Percentiles rank a stretch among this genome's conserved stretches.
These are phyloP conservation scores for Apium graveolens DNA, from an alignment of 129 eudicot species.

Conservation along the genomic window DNA sequence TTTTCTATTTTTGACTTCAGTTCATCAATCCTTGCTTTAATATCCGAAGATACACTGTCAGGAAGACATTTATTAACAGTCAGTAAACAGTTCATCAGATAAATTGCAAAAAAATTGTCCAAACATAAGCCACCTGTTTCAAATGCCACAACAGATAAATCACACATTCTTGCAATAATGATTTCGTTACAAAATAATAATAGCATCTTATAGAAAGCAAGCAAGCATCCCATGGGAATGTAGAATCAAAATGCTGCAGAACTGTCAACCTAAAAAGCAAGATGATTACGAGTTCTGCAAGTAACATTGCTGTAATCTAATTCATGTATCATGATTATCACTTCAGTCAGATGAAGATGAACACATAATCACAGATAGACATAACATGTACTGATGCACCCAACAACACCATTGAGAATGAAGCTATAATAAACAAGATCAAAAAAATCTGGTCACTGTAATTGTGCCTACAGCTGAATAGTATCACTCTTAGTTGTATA, in stretches of 20 bases:
- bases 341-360: background rate
- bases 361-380: background rate
- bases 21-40: constrained; percentile 70
- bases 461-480: background rate
- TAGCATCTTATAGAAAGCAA: background rate
- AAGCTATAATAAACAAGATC: background rate
- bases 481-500: background rate
- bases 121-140: background rate
- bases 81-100: background rate
- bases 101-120: background rate
- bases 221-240: background rate
- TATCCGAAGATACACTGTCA: constrained; percentile 74
- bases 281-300: background rate
- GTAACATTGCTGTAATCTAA: background rate
- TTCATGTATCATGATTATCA: background rate
- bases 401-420: background rate
- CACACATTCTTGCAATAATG: background rate
- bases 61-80: constrained; percentile 12
- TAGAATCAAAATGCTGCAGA: background rate
- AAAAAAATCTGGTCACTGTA: too few species aligned
- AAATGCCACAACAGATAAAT: background rate
- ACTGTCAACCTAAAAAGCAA: background rate
- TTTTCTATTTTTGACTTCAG: constrained; percentile 78
- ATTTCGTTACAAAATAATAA: background rate
- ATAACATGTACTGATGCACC: background rate